Base-by-base conservation (phyloP, 1,284 basidiomycete genomes). In the Athelia psychrophila region DNA sequence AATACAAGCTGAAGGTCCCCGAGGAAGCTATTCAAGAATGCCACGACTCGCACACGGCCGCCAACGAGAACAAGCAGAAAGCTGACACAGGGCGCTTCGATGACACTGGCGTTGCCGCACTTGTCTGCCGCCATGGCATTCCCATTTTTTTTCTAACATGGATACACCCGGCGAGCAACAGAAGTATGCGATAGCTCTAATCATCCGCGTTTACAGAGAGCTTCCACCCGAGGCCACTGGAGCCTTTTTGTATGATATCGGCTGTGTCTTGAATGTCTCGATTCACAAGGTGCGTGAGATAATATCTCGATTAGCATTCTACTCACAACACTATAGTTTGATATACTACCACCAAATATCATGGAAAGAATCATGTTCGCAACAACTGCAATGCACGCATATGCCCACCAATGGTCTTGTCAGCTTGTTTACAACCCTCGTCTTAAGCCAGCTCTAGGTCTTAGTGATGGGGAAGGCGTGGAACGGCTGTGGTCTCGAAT, bases 391-490 rank as follows among this genome's bases (percentile, higher is more conserved):
- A 51, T 61, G 38, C 60, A 61, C 48, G 55, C 59, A 5, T 61
- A 61, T 35, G 57, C 56, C 1, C 60, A 61, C 44, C 51, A 61
- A 44, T 61, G 59, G 59, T 33, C 53, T 2, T 61, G 60, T 40
- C 60, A 61, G 44, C 20, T 60, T 9, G 40, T 53, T 12, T 61
- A 57, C 47, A 40, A 60, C 46, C 60, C 60, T 10, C 32, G 55
- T 8, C 45, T 49, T 30, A 30, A 46, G 9, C 16, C 2, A 2
- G 55, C 52, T 1, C 53, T 56, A 16, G 60, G 59, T 1, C 38
- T 58, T 2, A 46, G 53, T 2, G 56, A 60, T 51, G 60, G 60
- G 3, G 59, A 61, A 52, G 59, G 59, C 1, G 30, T 45, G 18
- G 60, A 61, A 46, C 48, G 50, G 6, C 35, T 61, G 13, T 61